Conservation (phyloP, 106 monocot genomes). For the Hemerocallis citrina region DNA sequence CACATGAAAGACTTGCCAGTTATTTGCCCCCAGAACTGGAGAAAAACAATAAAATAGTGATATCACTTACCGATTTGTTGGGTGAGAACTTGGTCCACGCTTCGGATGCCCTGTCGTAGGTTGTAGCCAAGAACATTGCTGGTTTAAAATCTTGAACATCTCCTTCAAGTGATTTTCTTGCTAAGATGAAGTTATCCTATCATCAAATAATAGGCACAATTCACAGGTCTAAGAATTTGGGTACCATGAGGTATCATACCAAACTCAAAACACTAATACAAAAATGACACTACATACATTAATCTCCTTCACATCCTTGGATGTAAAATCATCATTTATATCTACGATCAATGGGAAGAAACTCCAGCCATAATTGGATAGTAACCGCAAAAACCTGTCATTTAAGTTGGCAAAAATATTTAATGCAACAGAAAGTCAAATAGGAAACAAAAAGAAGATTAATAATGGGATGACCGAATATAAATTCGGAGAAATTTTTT, state of each 20-base stretch:
- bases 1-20: too few relatives aligned
- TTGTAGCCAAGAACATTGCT: conserved; percentile 84
- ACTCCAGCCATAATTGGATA: conserved; percentile 75
- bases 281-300: conserved; percentile 31
- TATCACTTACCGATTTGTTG: conserved; percentile 39
- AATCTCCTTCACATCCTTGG: conserved; percentile 59
- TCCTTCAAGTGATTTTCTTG: conserved; percentile 60
- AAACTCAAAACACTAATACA: background rate
- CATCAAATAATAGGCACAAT: conserved; percentile 1
- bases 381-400: conserved; percentile 74
- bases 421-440: background rate
- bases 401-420: background rate
- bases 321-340: conserved; percentile 67
- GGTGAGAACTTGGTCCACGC: conserved; percentile 86
- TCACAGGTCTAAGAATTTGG: too few relatives aligned
- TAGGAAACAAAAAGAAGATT: background rate
- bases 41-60: background rate
- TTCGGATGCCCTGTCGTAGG: conserved; percentile 83
- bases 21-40: too few relatives aligned
- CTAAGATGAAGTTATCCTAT: conserved; percentile 65
- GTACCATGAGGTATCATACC: too few relatives aligned
- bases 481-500: too few relatives aligned
- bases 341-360: conserved; percentile 86
- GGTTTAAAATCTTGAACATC: conserved; percentile 40
- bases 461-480: too few relatives aligned